Evolutionary conservation across 371 early-diverging fungal genomes (phyloP).

Genomic region (Rhizopus arrhizus): DNA sequence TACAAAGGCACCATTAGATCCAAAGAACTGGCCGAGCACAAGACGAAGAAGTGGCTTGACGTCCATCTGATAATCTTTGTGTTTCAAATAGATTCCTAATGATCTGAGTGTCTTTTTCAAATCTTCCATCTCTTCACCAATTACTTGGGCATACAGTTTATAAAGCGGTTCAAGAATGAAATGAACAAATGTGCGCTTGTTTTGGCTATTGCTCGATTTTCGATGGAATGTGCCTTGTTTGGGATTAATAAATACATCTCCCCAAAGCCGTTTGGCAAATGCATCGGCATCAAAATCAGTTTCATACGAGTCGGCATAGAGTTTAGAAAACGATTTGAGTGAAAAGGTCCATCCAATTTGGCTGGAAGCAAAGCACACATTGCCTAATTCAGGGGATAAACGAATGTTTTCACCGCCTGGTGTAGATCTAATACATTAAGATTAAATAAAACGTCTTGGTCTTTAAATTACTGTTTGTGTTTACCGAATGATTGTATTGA

Average conservation of each 20-base stretch:
- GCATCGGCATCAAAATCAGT: conserved; percentile 73
- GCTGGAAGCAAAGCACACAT: conserved; percentile 94
- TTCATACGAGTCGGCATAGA: conserved; percentile 80
- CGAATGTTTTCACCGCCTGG: conserved; percentile 63
- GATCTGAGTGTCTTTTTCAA: conserved; percentile 72
- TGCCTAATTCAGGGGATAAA: conserved; percentile 92
- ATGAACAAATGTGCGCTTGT: conserved; percentile 90
- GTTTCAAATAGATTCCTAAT: conserved; percentile 83
- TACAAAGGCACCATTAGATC: conserved; percentile 82
- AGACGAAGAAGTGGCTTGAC: conserved; percentile 81
- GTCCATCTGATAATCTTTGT: conserved; percentile 75
- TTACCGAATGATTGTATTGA: conserved; percentile 82
- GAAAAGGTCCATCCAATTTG: conserved; percentile 96
- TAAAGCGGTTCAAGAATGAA: conserved; percentile 96
- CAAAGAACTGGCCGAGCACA: conserved; percentile 90
- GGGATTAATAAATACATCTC: conserved; percentile 91
- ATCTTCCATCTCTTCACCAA: conserved; percentile 72
- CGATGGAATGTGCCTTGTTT: conserved; percentile 81
- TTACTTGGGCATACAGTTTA: conserved; percentile 85
- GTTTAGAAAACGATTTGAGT: conserved; percentile 88
- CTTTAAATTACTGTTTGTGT: neutral
- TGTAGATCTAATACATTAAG: conserved; percentile 30
- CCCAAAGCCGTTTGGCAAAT: conserved; percentile 95
- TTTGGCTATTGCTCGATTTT: conserved; percentile 57
- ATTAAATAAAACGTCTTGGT: neutral